Evolutionary conservation across 805 yeast genomes (phyloP).

Genomic region (Kodamaea lidongshanica): DNA sequence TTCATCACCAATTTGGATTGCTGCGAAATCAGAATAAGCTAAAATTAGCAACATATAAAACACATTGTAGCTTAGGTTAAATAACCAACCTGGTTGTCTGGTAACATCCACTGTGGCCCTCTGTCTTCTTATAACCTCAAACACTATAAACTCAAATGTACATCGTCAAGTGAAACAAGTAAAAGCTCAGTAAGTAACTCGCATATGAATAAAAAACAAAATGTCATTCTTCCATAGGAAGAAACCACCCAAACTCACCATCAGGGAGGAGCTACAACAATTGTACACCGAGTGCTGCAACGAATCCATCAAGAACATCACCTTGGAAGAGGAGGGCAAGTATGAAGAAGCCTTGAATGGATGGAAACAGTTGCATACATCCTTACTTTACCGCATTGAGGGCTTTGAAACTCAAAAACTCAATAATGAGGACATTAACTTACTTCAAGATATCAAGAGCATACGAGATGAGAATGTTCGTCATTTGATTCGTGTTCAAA

Average conservation of each 20-base stretch:
- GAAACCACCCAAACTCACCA: constrained; percentile 49
- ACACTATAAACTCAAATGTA: too few relatives aligned
- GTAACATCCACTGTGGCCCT: too few relatives aligned
- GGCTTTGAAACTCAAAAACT: constrained; percentile 40
- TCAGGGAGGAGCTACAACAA: constrained; percentile 50
- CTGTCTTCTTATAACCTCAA: too few relatives aligned
- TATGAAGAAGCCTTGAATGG: constrained; percentile 57
- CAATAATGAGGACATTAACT: constrained; percentile 17
- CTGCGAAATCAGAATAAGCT: too few relatives aligned
- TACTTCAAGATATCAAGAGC: constrained; percentile 27
- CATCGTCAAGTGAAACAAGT: too few relatives aligned
- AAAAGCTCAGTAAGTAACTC: too few relatives aligned
- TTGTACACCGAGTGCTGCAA: constrained; percentile 59
- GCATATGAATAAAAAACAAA: too few relatives aligned
- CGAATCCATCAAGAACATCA: constrained; percentile 49
- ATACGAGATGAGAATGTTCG: constrained; percentile 40
- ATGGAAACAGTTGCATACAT: constrained; percentile 67
- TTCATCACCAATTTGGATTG: too few relatives aligned
- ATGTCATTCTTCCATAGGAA: constrained; percentile 34
- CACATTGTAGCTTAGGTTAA: too few relatives aligned
- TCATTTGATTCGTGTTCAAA: constrained; percentile 36
- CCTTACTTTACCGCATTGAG: constrained; percentile 51
- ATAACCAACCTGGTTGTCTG: too few relatives aligned
- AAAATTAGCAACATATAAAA: too few relatives aligned
- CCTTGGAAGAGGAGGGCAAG: constrained; percentile 50